phyloP scores from a whole-genome alignment of 2,329 filamentous ascomycete genomes.

The Diaporthe amygdali region DNA sequence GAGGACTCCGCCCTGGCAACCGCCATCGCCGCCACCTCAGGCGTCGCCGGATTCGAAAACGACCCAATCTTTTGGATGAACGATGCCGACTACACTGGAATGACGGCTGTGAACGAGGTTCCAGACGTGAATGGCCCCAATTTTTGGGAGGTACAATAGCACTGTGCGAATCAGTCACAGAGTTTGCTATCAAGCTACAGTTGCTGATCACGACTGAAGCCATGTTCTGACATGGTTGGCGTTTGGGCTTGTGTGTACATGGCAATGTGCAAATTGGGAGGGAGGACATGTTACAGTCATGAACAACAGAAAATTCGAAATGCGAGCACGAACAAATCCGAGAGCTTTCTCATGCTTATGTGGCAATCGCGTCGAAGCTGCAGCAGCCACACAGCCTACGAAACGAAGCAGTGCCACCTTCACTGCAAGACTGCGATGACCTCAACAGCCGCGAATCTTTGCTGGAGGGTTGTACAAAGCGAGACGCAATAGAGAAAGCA shows the following conservation, averaged over 20 bases:
- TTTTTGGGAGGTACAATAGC: conserved; percentile 18
- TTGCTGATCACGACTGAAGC: not conserved
- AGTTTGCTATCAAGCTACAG: not conserved
- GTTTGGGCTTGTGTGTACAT: not conserved
- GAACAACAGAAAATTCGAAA: not conserved
- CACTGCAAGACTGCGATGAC: too few relatives aligned
- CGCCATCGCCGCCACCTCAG: conserved; percentile 27
- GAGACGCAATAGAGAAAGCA: not conserved
- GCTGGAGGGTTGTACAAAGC: not conserved
- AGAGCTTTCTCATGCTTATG: not conserved
- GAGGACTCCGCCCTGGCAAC: conserved; percentile 52
- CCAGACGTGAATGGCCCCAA: conserved; percentile 19
- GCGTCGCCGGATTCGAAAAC: conserved; percentile 44
- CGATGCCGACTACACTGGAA: conserved; percentile 33
- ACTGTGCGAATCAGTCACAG: not conserved
- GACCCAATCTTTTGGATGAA: conserved; percentile 56
- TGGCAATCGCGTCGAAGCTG: not conserved
- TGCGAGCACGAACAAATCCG: not conserved
- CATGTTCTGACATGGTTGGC: not conserved
- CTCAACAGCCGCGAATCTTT: not conserved
- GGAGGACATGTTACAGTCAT: not conserved
- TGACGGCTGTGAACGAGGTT: conserved; percentile 8
- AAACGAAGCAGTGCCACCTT: not conserved
- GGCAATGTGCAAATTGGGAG: not conserved
- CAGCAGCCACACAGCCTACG: not conserved